These are phyloP conservation scores for Teunomyces cretensis DNA, from an alignment of 805 yeast genomes.

Conservation along the genomic window DNA sequence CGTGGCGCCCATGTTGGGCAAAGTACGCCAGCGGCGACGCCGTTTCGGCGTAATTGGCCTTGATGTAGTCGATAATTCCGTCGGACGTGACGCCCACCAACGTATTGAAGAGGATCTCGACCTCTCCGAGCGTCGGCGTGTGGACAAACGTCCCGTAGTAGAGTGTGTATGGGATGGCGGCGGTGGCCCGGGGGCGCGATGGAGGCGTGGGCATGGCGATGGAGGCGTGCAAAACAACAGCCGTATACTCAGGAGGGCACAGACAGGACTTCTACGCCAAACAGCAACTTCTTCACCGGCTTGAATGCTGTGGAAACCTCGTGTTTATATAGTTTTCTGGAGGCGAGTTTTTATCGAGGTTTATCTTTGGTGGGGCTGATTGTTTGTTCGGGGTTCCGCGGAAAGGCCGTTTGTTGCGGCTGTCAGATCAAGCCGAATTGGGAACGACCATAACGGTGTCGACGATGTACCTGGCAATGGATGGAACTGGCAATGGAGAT, in stretches of 20 bases:
- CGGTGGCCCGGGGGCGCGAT: conserved; percentile 3
- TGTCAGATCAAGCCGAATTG: too few relatives aligned
- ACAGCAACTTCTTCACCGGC: too few relatives aligned
- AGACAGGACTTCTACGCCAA: background rate
- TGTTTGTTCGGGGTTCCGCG: conserved; percentile 1
- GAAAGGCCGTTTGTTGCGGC: background rate
- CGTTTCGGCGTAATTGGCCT: conserved; percentile 13
- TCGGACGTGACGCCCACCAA: conserved; percentile 60
- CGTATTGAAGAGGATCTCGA: conserved; percentile 57
- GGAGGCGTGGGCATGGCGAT: background rate
- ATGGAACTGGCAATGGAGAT: too few relatives aligned
- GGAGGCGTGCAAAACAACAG: too few relatives aligned
- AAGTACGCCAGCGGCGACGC: conserved; percentile 19
- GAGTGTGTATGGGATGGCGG: conserved; percentile 36
- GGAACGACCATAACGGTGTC: too few relatives aligned
- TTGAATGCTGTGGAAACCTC: too few relatives aligned
- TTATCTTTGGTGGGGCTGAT: background rate
- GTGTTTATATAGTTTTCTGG: background rate
- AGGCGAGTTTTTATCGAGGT: background rate
- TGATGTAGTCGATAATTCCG: conserved; percentile 53
- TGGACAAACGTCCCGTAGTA: conserved; percentile 74
- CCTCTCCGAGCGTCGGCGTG: conserved; percentile 57
- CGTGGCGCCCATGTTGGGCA: background rate
- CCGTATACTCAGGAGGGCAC: too few relatives aligned
- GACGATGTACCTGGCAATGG: too few relatives aligned